Conservation (phyloP, 1,284 basidiomycete species). For the Boletus calvinii region DNA sequence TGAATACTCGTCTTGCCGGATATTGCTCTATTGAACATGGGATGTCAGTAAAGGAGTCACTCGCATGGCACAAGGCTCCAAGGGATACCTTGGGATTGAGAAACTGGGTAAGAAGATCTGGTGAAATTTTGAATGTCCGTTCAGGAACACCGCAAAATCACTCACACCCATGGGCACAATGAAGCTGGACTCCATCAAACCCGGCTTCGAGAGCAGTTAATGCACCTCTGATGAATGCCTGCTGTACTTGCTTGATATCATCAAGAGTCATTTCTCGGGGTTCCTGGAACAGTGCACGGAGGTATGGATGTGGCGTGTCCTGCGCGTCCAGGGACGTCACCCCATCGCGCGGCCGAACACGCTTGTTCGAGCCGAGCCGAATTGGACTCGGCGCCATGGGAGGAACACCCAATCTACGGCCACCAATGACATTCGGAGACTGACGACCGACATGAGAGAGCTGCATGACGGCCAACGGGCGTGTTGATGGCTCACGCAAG, state of each 20-base stretch:
- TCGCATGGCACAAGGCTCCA: constrained; percentile 3
- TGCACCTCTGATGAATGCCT: constrained; percentile 72
- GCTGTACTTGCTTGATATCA: constrained; percentile 65
- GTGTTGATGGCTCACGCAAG: constrained; percentile 6
- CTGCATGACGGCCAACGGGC: constrained; percentile 70
- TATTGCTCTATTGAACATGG: constrained; percentile 56
- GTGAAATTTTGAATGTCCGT: neutral
- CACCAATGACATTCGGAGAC: constrained; percentile 71
- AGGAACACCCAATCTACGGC: constrained; percentile 55
- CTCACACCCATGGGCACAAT: constrained; percentile 88
- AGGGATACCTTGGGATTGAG: constrained; percentile 68
- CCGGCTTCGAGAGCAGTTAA: constrained; percentile 65
- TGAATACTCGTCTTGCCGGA: constrained; percentile 66
- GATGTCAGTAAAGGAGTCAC: neutral
- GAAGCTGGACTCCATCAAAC: constrained; percentile 89
- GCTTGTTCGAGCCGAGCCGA: constrained; percentile 46
- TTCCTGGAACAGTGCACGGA: constrained; percentile 56
- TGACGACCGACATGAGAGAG: constrained; percentile 88
- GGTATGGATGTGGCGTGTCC: constrained; percentile 35
- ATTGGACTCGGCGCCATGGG: constrained; percentile 77
- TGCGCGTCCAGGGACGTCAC: neutral
- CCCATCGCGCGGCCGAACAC: constrained; percentile 12
- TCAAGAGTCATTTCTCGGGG: constrained; percentile 59
- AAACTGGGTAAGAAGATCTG: constrained; percentile 85
- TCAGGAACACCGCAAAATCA: constrained; percentile 3